Evolutionary conservation across 495 filamentous ascomycete genomes (phyloP).

Genomic region (Aspergillus funiculosus): DNA sequence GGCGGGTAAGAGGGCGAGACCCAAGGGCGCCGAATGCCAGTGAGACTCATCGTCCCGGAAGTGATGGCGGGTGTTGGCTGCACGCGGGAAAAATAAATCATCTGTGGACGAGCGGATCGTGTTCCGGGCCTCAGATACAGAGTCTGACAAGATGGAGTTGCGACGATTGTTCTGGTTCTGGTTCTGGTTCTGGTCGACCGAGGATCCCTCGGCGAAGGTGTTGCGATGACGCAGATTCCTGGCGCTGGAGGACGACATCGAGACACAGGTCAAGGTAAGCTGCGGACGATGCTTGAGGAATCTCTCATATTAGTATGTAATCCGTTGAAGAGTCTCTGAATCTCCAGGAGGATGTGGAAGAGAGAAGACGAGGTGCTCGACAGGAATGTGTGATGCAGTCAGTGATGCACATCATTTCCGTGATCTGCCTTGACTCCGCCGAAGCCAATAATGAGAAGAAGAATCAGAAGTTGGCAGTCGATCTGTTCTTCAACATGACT

Average conservation of each 20-base stretch:
- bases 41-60: slow-evolving; percentile 47
- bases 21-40: slow-evolving; percentile 74
- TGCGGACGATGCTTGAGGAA: background rate
- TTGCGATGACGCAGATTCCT: slow-evolving; percentile 37
- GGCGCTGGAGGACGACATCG: too few relatives aligned
- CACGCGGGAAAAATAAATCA: slow-evolving; percentile 63
- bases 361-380: too few relatives aligned
- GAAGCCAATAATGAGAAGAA: too few relatives aligned
- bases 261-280: background rate
- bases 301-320: background rate
- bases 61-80: slow-evolving; percentile 19
- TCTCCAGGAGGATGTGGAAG: too few relatives aligned
- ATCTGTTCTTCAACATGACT: background rate
- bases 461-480: background rate
- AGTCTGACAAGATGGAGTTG: slow-evolving; percentile 71
- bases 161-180: slow-evolving; percentile 49
- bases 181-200: slow-evolving; percentile 22
- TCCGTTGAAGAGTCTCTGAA: too few relatives aligned
- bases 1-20: slow-evolving; percentile 78
- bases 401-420: too few relatives aligned
- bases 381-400: too few relatives aligned
- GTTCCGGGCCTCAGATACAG: slow-evolving; percentile 58
- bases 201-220: slow-evolving; percentile 32
- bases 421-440: too few relatives aligned
- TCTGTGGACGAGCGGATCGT: slow-evolving; percentile 67